Evolutionary conservation across 495 filamentous ascomycete species (phyloP).

Genomic region (Beverwykella pulmonaria): DNA sequence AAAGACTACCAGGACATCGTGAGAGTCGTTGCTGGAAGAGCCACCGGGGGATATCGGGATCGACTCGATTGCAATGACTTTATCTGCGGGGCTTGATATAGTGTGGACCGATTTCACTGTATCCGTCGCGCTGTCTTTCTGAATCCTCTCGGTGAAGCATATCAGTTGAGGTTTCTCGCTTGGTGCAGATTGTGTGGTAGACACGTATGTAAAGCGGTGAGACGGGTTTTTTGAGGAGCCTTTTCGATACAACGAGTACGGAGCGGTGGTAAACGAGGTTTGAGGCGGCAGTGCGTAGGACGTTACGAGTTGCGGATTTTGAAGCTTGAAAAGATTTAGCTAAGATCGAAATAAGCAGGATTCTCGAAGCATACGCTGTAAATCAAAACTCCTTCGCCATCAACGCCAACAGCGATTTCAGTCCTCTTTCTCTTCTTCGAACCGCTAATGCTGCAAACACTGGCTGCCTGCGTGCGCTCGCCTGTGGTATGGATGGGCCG

Average conservation of each 20-base stretch:
- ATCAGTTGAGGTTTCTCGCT: conserved; percentile 42
- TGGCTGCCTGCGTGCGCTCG: conserved; percentile 39
- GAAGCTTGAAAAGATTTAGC: conserved; percentile 57
- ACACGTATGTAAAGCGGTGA: conserved; percentile 72
- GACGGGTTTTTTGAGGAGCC: conserved; percentile 50
- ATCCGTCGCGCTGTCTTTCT: conserved; percentile 10
- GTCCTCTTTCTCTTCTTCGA: conserved; percentile 81
- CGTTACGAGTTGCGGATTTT: conserved; percentile 75
- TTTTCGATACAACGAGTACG: conserved; percentile 72
- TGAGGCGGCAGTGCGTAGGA: conserved; percentile 86
- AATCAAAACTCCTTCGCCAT: conserved; percentile 88
- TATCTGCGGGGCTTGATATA: conserved; percentile 6
- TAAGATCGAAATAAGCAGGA: background rate
- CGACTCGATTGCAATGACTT: conserved; percentile 26
- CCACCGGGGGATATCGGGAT: conserved; percentile 22
- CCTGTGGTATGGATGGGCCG: conserved; percentile 35
- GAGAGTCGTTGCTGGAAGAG: conserved; percentile 37
- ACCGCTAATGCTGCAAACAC: conserved; percentile 68
- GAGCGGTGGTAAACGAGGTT: conserved; percentile 73
- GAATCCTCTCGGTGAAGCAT: conserved; percentile 40
- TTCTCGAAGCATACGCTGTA: conserved; percentile 70
- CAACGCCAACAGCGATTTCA: conserved; percentile 82
- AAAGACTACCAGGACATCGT: conserved; percentile 46
- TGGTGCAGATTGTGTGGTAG: conserved; percentile 41
- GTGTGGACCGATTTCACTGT: conserved; percentile 26